Base-by-base conservation (phyloP, 192 early-diverging fungal species). In the Backusella circina region DNA sequence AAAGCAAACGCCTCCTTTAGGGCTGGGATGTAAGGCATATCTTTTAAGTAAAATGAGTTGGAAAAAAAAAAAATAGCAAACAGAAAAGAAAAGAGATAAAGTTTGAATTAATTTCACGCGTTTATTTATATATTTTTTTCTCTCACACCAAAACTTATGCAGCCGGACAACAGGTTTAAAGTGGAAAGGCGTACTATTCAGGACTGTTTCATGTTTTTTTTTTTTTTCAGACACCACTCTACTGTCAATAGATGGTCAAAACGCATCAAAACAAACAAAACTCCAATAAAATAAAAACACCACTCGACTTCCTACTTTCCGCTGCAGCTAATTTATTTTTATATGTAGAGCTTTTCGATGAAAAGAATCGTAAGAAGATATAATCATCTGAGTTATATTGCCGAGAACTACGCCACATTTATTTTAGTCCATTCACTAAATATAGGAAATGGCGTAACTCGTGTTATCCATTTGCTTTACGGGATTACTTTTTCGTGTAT, bases 1-100 rank as follows among this genome's bases (percentile, higher is more conserved):
- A 74, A 37, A 18, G 79, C 79, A 38, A 77, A 81, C 1, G 51
- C 54, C 69, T 81, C 79, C 44, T 78, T 68, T n/a, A 78, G 35
- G 5, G 44, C 21, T 30, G 71, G 37, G 21, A 78, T 66, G 41
- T 37, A 33, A 10, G 77, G 44, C 77, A 78, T 78, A 1, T 7
- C 1, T 10, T 37, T 12, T 57, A 57, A 15, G 15, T 12, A 26
- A 57, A 57, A 26, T 28, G 23, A 26, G 54, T 26, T 26, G 8
- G 3, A 26, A 26, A 57, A 28, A 10, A 26, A 26, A 28, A 57
- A 57, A 57, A n/a, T n/a, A n/a, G n/a, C n/a, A 28, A 57, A 57
- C 21, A 51, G 21, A 51, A 8, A 57, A 10, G 10, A 2, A 57
- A 26, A 57, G 2, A 57, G 6, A 57, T 5, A 26, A 23, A 7